phyloP scores from a whole-genome alignment of 805 yeast genomes.

The Hanseniaspora mollemarum region DNA sequence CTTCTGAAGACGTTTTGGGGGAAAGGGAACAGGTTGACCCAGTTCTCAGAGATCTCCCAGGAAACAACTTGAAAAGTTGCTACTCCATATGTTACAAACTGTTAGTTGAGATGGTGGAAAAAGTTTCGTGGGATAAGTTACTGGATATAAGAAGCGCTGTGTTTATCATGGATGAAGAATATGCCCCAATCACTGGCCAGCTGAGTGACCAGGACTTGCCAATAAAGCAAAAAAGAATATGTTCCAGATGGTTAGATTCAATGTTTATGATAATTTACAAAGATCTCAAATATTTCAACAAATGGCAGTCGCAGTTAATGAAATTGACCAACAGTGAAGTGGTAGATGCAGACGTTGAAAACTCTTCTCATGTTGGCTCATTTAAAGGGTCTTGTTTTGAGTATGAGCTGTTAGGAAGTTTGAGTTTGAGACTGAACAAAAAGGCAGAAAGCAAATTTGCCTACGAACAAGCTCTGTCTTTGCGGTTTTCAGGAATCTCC shows the following conservation, averaged over 20 bases:
- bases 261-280: slow-evolving; percentile 60
- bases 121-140: slow-evolving; percentile 62
- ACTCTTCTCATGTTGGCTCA: background rate
- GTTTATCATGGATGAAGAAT: slow-evolving; percentile 60
- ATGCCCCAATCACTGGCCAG: slow-evolving; percentile 23
- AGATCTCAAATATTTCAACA: slow-evolving; percentile 69
- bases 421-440: slow-evolving; percentile 78
- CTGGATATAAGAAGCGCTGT: slow-evolving; percentile 48
- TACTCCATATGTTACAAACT: slow-evolving; percentile 48
- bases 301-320: slow-evolving; percentile 85
- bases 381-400: slow-evolving; percentile 56
- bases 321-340: slow-evolving; percentile 83
- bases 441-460: slow-evolving; percentile 79
- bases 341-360: slow-evolving; percentile 38
- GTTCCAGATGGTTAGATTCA: slow-evolving; percentile 73
- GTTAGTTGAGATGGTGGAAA: slow-evolving; percentile 52
- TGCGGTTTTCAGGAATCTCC: slow-evolving; percentile 71
- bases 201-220: background rate
- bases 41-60: slow-evolving; percentile 50
- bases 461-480: slow-evolving; percentile 55
- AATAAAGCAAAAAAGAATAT: slow-evolving; percentile 38
- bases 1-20: slow-evolving; percentile 49
- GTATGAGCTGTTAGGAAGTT: slow-evolving; percentile 84
- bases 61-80: slow-evolving; percentile 52
- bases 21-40: slow-evolving; percentile 62